Evolutionary conservation across 306 rosid genomes (phyloP).

Genomic region (Hylodesmum podocarpum): DNA sequence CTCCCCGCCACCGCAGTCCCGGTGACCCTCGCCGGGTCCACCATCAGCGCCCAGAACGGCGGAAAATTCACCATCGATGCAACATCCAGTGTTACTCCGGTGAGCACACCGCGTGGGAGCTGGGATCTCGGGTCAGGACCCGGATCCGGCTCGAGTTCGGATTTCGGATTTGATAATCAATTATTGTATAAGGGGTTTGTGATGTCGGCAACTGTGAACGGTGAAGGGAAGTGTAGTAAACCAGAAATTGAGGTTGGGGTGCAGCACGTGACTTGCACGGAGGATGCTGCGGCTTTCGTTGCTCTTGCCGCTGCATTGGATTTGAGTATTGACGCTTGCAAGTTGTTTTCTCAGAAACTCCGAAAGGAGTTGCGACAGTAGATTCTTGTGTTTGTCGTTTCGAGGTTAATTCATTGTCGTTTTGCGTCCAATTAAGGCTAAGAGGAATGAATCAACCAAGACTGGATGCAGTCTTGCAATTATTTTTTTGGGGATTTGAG

Average conservation of each 20-base stretch:
- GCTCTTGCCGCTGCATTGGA: conserved; percentile 57
- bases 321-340: conserved; percentile 54
- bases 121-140: conserved; percentile 43
- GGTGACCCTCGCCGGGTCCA: conserved; percentile 35
- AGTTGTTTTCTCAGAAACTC: conserved; percentile 45
- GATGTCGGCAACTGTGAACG: conserved; percentile 50
- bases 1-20: conserved; percentile 43
- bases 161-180: conserved; percentile 25
- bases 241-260: conserved; percentile 54
- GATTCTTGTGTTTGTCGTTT: conserved; percentile 25
- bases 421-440: background rate
- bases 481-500: background rate
- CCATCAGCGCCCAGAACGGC: conserved; percentile 38
- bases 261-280: conserved; percentile 47
- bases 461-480: background rate
- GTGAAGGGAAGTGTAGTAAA: conserved; percentile 36
- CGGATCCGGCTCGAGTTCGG: conserved; percentile 33
- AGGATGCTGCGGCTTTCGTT: conserved; percentile 53
- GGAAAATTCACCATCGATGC: conserved; percentile 46
- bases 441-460: background rate
- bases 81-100: conserved; percentile 40
- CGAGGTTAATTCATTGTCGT: conserved; percentile 16
- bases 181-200: conserved; percentile 42
- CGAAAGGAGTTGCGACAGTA: conserved; percentile 50
- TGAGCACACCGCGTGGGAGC: conserved; percentile 39